phyloP scores from a whole-genome alignment of 371 early-diverging fungal species.

The Mortierella sp. region DNA sequence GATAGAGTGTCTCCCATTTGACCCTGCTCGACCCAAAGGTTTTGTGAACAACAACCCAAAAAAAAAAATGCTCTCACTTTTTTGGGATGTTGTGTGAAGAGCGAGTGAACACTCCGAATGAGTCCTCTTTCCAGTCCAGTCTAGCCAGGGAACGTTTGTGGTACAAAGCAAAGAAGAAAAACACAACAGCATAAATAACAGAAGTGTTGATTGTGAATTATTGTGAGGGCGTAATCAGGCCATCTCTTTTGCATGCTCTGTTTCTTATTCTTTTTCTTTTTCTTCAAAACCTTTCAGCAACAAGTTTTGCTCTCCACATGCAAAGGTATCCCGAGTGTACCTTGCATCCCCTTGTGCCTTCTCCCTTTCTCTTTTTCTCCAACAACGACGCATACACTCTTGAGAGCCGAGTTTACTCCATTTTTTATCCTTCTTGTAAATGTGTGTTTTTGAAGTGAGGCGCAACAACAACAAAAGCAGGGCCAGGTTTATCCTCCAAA shows the following conservation, averaged over 20 bases:
- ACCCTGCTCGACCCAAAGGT: no score
- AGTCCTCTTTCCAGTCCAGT: not conserved
- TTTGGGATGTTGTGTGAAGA: not conserved
- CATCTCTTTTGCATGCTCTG: not conserved
- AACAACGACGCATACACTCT: not conserved
- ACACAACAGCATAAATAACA: not conserved
- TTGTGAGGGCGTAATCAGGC: constrained; percentile 4
- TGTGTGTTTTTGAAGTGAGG: no score
- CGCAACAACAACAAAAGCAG: no score
- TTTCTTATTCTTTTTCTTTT: not conserved
- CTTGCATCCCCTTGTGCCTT: not conserved
- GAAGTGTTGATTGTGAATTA: not conserved
- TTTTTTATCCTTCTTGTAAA: not conserved
- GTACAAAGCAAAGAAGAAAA: constrained; percentile 5
- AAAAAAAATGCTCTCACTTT: not conserved
- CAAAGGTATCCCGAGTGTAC: constrained; percentile 7
- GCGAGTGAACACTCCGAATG: not conserved
- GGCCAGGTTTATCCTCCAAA: no score
- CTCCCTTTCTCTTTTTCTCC: not conserved
- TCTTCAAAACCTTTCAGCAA: not conserved
- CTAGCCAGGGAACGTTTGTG: constrained; percentile 2
- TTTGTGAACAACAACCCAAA: not conserved
- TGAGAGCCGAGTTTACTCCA: not conserved
- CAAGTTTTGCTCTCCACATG: constrained; percentile 15
- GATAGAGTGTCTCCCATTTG: no score